phyloP scores from a whole-genome alignment of 768 basidiomycete species.

The Russula virescens region DNA sequence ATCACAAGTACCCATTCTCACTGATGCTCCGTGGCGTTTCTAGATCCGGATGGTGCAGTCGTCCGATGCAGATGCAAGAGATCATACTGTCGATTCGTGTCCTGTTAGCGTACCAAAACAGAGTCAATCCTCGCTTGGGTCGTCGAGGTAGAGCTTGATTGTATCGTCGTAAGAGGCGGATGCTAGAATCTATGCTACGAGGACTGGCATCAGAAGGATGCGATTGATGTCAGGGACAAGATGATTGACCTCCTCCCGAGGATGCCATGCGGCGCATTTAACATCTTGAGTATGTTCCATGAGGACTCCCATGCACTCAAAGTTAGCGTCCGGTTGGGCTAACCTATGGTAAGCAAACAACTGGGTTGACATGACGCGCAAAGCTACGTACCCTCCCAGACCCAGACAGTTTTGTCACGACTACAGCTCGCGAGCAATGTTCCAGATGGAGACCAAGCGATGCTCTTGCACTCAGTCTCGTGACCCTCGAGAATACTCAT shows the following conservation, averaged over 20 bases:
- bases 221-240: not conserved
- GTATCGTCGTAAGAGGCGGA: slow-evolving; percentile 97
- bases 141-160: slow-evolving; percentile 88
- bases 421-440: slow-evolving; percentile 89
- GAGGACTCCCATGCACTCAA: slow-evolving; percentile 82
- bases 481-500: slow-evolving; percentile 85
- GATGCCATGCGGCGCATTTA: slow-evolving; percentile 93
- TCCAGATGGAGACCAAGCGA: slow-evolving; percentile 33
- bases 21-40: slow-evolving; percentile 55
- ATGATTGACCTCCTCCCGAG: slow-evolving; percentile 67
- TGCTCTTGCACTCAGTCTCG: slow-evolving; percentile 65
- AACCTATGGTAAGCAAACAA: slow-evolving; percentile 5
- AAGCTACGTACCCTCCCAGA: slow-evolving; percentile 81
- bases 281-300: slow-evolving; percentile 99
- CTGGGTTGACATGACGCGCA: not conserved
- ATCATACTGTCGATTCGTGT: slow-evolving; percentile 90
- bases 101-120: slow-evolving; percentile 54
- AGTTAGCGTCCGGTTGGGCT: slow-evolving; percentile 91
- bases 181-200: slow-evolving; percentile 70
- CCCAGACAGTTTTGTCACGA: slow-evolving; percentile 96
- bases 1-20: slow-evolving; percentile 61
- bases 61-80: slow-evolving; percentile 82
- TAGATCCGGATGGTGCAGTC: slow-evolving; percentile 81
- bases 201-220: slow-evolving; percentile 21
- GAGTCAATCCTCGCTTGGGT: slow-evolving; percentile 92